These are phyloP conservation scores for Xerocomus brunneocitrinus DNA, from an alignment of 768 basidiomycete species.

Conservation along the genomic window DNA sequence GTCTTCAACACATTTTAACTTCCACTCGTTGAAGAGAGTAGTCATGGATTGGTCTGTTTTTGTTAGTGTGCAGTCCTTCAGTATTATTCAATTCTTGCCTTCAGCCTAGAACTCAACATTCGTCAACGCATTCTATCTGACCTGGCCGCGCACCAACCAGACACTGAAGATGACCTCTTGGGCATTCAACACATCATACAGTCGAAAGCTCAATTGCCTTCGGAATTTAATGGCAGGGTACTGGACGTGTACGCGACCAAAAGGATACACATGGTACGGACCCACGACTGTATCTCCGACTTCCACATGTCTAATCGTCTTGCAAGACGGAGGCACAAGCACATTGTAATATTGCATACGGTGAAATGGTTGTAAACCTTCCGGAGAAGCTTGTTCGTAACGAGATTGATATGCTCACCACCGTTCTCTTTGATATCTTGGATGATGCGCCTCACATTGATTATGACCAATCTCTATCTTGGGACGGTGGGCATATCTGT, in stretches of 20 bases:
- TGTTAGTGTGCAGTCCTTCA: not conserved
- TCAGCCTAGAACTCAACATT: constrained; percentile 73
- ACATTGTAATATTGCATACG: constrained; percentile 81
- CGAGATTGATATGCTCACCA: constrained; percentile 51
- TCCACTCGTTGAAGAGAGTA: not conserved
- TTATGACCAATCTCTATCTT: constrained; percentile 74
- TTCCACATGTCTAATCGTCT: not conserved
- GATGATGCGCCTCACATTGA: constrained; percentile 69
- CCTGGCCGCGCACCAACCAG: constrained; percentile 55
- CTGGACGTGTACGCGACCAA: constrained; percentile 17
- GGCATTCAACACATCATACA: constrained; percentile 55
- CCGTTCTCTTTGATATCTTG: constrained; percentile 62
- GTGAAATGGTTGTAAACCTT: constrained; percentile 67
- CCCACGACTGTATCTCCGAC: not conserved
- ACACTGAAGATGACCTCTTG: constrained; percentile 42
- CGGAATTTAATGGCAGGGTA: constrained; percentile 12
- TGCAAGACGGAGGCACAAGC: constrained; percentile 62
- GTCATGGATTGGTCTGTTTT: constrained; percentile 49
- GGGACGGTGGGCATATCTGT: constrained; percentile 55
- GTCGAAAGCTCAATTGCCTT: constrained; percentile 52
- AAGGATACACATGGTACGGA: constrained; percentile 56
- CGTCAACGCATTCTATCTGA: constrained; percentile 73
- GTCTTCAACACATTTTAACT: not conserved
- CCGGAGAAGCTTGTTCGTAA: constrained; percentile 47
- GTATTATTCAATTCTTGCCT: not conserved